Conservation (phyloP, 176 grass and related monocot genomes). For the Oryza officinalis region DNA sequence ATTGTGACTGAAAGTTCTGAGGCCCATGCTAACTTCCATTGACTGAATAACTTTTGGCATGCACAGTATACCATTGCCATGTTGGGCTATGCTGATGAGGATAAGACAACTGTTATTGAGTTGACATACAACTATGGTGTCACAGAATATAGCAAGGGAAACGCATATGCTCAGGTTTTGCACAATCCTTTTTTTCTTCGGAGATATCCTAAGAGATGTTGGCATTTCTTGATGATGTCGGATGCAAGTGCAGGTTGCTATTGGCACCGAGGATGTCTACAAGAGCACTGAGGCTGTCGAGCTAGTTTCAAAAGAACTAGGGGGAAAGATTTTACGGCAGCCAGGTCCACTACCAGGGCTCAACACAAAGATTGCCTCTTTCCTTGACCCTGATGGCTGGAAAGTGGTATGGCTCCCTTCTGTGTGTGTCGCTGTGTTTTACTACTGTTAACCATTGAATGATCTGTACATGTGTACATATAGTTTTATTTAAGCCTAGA, state of each 20-base stretch:
- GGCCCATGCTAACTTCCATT: neutral
- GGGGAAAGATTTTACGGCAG: conserved; percentile 85
- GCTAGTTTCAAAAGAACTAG: conserved; percentile 70
- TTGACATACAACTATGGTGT: conserved; percentile 95
- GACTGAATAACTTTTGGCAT: conserved; percentile 33
- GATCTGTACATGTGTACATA: neutral
- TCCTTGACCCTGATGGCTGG: conserved; percentile 99
- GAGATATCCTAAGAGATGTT: conserved; percentile 1
- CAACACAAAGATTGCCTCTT: conserved; percentile 89
- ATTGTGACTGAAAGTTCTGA: neutral
- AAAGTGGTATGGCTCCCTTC: conserved; percentile 73
- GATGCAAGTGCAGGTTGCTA: conserved; percentile 57
- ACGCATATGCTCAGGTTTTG: conserved; percentile 92
- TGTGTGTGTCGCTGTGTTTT: neutral
- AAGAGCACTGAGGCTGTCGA: conserved; percentile 80
- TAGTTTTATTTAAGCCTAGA: neutral
- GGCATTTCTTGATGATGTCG: conserved; percentile 15
- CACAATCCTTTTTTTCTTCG: neutral
- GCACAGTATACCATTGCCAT: conserved; percentile 86
- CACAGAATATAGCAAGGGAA: conserved; percentile 92
- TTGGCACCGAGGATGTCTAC: conserved; percentile 97
- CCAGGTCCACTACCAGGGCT: conserved; percentile 83
- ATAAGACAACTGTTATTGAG: conserved; percentile 83
- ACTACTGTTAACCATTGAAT: conserved; percentile 6
- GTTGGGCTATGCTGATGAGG: conserved; percentile 84